A percentile compares a stretch with the other conserved stretches of the same genome.
These are phyloP conservation scores for Lolium multiflorum DNA, from an alignment of 176 grass and related monocot genomes.

Conservation along the genomic window DNA sequence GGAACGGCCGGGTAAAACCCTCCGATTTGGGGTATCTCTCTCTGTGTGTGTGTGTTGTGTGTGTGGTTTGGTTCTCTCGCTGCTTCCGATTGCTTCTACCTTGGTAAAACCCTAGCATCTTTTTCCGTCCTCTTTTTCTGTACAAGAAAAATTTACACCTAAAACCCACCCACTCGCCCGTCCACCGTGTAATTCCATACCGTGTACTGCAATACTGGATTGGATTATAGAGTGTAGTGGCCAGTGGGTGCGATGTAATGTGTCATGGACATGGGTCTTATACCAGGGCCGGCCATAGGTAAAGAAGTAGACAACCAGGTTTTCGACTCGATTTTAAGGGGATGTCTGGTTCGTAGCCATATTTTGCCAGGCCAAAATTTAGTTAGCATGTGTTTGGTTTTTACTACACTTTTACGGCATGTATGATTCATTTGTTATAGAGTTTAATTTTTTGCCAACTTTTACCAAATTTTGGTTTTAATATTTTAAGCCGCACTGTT, in stretches of 20 bases:
- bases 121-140: background rate
- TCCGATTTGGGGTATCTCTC: background rate
- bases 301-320: no score
- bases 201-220: background rate
- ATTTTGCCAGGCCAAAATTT: no score
- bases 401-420: no score
- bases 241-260: background rate
- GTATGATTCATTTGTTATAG: no score
- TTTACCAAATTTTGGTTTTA: no score
- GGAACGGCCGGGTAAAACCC: conserved; percentile 31
- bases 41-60: conserved; percentile 1
- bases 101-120: conserved; percentile 28
- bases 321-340: no score
- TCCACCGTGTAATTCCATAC: background rate
- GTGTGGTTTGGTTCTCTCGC: conserved; percentile 28
- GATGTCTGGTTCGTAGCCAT: no score
- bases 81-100: conserved; percentile 31
- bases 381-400: no score
- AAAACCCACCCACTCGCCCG: background rate
- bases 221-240: background rate
- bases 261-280: no score
- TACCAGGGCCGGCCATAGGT: no score
- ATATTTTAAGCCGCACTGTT: no score
- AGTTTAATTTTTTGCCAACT: no score
- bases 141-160: background rate